Base-by-base conservation (phyloP, 2,329 filamentous ascomycete genomes). In the Penicillium vulpinum region DNA sequence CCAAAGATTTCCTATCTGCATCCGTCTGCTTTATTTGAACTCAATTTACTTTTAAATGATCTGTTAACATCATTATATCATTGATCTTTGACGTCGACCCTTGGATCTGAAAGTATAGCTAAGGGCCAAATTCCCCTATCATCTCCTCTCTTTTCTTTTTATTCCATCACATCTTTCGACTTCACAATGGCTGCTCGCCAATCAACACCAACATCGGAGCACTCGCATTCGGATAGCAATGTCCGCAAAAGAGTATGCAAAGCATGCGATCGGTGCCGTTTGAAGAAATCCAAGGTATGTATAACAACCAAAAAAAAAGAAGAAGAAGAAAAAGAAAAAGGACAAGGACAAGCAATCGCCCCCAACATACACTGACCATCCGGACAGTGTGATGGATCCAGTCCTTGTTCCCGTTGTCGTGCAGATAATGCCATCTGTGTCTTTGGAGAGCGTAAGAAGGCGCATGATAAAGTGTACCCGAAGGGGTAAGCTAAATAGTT, bases 381-480 rank as follows among this genome's bases (percentile, higher is more conserved):
- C 48, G 46, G 41, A 54, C 59, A 73, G 82, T 88, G 85, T 72
- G 85, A 88, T 67, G 85, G 85, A 62, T 77, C 81, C 36, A 82
- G 77, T 63, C 84, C 85, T 18, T 88, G 85, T 75, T 80, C 80
- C 63, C 77, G 85, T 58, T 88, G 85, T 73, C 83, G 83, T 67
- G 79, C 82, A 58, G 85, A 88, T 71, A 86, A 87, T 69, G 81
- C 83, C 39, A 85, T 86, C 59, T 88, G 85, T 64, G 81, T 86
- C 5, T 88, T 86, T 72, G 85, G 85, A 31, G 84, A 87, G 68
- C 77, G 85, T 54, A 88, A 87, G 71, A 87, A 86, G 77, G 81
- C 82, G 7, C 84, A 86, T 65, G 85, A 88, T 72, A 87, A 87
- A 71, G 81, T 86, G 45, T 87, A 87, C 70, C 85, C 85, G n/a